Percentiles rank a stretch among this genome's conserved stretches.
These are phyloP conservation scores for Ophiostoma angusticollis DNA, from an alignment of 2,329 filamentous ascomycete genomes.

Conservation along the genomic window DNA sequence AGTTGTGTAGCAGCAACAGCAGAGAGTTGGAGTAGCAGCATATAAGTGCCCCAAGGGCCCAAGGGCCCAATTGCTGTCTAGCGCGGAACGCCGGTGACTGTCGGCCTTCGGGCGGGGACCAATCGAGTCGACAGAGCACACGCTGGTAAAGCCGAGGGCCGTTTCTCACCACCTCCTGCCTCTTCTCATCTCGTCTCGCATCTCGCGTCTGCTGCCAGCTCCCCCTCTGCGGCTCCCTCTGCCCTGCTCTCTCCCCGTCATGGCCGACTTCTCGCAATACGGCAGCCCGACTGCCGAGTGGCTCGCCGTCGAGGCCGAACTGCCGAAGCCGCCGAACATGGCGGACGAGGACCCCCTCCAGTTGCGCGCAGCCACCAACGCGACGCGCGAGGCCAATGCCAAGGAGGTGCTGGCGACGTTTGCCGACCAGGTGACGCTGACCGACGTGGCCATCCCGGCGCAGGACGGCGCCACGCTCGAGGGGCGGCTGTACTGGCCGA, in stretches of 20 bases:
- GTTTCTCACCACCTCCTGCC: too few relatives aligned
- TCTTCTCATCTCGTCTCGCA: too few relatives aligned
- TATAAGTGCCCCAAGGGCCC: too few relatives aligned
- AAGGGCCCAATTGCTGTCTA: too few relatives aligned
- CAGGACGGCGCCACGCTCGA: constrained; percentile 18
- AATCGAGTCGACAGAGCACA: too few relatives aligned
- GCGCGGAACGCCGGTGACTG: too few relatives aligned
- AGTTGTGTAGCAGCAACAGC: too few relatives aligned
- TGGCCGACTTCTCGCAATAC: constrained; percentile 25
- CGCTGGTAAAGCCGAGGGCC: too few relatives aligned
- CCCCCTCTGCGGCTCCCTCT: not conserved
- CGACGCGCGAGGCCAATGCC: constrained; percentile 21
- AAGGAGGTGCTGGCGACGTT: constrained; percentile 19
- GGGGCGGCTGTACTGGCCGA: constrained; percentile 14
- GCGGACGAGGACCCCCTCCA: constrained; percentile 15
- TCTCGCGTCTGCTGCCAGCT: too few relatives aligned
- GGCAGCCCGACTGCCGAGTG: constrained; percentile 30
- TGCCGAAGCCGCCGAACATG: constrained; percentile 19
- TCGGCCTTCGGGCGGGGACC: too few relatives aligned
- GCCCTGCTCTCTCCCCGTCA: not conserved
- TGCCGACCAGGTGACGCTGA: constrained; percentile 19
- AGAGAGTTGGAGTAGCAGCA: too few relatives aligned
- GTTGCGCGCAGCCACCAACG: constrained; percentile 19
- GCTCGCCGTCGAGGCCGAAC: constrained; percentile 24
- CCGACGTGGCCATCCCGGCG: constrained; percentile 20